Base-by-base conservation (phyloP, 768 basidiomycete species). In the Boletus rubroflammeus region DNA sequence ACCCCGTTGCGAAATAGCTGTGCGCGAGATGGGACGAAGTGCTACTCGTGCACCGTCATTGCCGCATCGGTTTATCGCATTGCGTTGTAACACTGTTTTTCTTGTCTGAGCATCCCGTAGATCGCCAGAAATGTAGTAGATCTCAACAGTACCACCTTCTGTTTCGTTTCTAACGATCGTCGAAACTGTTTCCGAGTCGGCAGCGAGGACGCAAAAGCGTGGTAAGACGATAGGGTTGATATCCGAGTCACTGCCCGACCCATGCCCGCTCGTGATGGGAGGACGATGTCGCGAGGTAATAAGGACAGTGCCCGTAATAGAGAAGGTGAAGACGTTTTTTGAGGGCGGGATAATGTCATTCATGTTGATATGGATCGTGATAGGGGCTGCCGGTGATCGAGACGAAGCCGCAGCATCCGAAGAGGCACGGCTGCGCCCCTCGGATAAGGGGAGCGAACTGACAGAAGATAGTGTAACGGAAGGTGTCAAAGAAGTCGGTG, bases 311-410 rank as follows among this genome's bases (percentile, higher is more conserved):
- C 89, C 88, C 11, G 78, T 76, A 43, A 91, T 79, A 11, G 73
- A 78, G 68, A 91, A 88, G 6, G 78, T 78, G 62, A 92, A 85
- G 15, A 74, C 61, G 54, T 83, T 84, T 69, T 84, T 86, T 28
- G 77, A 72, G 9, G 88, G 81, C 3, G 83, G 80, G 25, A 82
- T 75, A 7, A 91, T 73, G 39, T 91, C 87, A 59, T 88, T 88
- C 76, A 91, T 88, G 63, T 91, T 90, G 55, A 93, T 59, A 65
- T 90, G 88, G 9, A 91, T 70, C 0, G 87, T 88, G 42, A 93
- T 76, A 3, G 87, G 84, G 14, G 76, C 71, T 19, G 78, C 78
- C 1, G 88, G 89, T 11, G 80, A 75, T 29, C 66, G 68, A 48
- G 29, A 67, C 28, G 50, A 47, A 42, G 47, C 39, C 52, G 56